Conservation (phyloP, 768 basidiomycete species). For the Russula ochroleuca region DNA sequence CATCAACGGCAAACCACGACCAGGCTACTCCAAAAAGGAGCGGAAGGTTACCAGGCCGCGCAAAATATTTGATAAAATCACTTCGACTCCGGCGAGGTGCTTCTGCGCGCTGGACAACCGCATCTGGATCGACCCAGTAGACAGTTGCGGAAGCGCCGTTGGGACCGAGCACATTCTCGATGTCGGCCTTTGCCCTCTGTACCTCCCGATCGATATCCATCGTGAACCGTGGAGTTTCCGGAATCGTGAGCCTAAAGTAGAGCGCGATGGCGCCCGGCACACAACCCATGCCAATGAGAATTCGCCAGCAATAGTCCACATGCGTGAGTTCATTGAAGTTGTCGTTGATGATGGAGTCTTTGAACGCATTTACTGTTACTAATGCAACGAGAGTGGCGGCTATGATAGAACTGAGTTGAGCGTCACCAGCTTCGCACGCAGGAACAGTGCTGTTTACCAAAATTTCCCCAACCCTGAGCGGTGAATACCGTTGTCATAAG, state of each 20-base stretch:
- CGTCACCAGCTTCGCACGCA: background rate
- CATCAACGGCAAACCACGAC: slow-evolving; percentile 90
- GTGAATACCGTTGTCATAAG: slow-evolving; percentile 90
- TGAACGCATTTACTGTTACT: slow-evolving; percentile 64
- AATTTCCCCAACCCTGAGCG: slow-evolving; percentile 85
- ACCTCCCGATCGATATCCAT: slow-evolving; percentile 90
- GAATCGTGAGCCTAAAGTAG: slow-evolving; percentile 90
- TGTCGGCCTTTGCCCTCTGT: slow-evolving; percentile 65
- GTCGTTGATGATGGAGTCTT: slow-evolving; percentile 48
- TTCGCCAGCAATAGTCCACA: slow-evolving; percentile 79
- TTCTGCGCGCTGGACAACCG: slow-evolving; percentile 53
- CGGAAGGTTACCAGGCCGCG: slow-evolving; percentile 71
- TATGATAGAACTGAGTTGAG: slow-evolving; percentile 28
- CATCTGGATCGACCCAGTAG: slow-evolving; percentile 50
- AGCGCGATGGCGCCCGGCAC: slow-evolving; percentile 77
- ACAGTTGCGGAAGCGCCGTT: slow-evolving; percentile 31
- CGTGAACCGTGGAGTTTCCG: slow-evolving; percentile 86
- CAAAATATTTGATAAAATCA: slow-evolving; percentile 68
- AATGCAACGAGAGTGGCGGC: slow-evolving; percentile 63
- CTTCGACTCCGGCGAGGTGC: slow-evolving; percentile 59
- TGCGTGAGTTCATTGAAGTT: slow-evolving; percentile 39
- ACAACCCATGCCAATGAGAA: slow-evolving; percentile 84
- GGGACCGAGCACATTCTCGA: slow-evolving; percentile 57
- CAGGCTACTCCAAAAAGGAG: slow-evolving; percentile 72
- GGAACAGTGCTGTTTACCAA: slow-evolving; percentile 40